Base-by-base conservation (phyloP, 1,284 basidiomycete species). In the Sanguinoderma infundibulare region DNA sequence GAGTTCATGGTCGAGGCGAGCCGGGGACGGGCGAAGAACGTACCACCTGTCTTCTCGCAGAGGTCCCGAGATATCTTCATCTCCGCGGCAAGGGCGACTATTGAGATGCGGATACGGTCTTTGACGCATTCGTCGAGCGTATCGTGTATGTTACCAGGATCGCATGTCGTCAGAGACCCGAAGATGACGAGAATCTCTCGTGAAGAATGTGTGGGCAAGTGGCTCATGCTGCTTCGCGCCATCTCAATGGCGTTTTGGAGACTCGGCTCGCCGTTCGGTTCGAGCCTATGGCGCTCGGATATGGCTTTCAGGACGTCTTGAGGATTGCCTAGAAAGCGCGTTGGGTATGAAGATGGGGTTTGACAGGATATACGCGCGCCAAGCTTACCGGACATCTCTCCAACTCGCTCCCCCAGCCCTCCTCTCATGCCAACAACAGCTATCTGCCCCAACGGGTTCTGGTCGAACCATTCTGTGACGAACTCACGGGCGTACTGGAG, bases 371-470 rank as follows among this genome's bases (percentile, higher is more conserved):
- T 14, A 42, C 34, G 53, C 12, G 30, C 12, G 53, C 28, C 44
- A 47, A 20, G 70, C 85, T 59, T 70, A 94, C 95, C 94, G 68
- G 94, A 91, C 87, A 98, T 93, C 61, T 94, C 92, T 1, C 92
- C 87, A 40, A 98, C 79, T 2, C 93, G 85, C 73, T 98, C 95
- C 0, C 94, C 94, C 34, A 96, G 75, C 0, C 96, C 93, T 53
- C 92, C 88, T 22, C 96, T 83, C 87, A 98, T 94, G 8, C 92
- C 91, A n/a, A 97, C 92, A 30, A 97, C 78, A 4, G 94, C 95
- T 64, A 98, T 91, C 76, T 99, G 97, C n/a, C 97, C 96, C 20
- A 99, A 84, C 0, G 97, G 97, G 72, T 99, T 99, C 78, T 99
- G 98, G 77, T 99, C 98, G 76, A 98, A 99, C 94, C 97, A 99